Conservation (phyloP, 176 grass and related monocot genomes). For the Puya raimondii region DNA sequence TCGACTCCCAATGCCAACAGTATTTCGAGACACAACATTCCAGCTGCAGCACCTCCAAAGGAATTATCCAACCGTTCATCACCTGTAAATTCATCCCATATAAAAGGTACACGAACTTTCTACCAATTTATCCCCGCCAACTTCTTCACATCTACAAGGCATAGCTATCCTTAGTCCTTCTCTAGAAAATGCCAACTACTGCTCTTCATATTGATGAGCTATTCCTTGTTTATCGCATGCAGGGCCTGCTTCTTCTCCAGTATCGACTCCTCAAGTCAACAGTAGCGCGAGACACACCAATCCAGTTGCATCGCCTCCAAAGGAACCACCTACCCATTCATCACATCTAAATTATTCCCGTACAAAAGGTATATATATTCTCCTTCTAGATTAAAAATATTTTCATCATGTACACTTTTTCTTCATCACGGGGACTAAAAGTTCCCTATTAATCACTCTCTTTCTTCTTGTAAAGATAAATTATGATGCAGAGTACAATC, state of each 20-base stretch:
- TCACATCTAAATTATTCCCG: slow-evolving; percentile 23
- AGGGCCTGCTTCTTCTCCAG: slow-evolving; percentile 13
- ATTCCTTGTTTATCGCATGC: not conserved
- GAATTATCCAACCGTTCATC: slow-evolving; percentile 27
- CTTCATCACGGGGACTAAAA: no score
- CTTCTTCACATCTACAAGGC: no score
- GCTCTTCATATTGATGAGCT: no score
- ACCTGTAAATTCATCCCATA: slow-evolving; percentile 14
- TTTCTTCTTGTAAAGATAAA: not conserved
- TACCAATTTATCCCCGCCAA: no score
- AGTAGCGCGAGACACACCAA: not conserved
- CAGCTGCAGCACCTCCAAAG: slow-evolving; percentile 44
- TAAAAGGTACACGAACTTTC: no score
- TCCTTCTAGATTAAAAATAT: no score
- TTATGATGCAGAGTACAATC: no score
- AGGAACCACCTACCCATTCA: slow-evolving; percentile 15
- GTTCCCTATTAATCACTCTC: no score
- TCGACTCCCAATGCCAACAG: slow-evolving; percentile 20
- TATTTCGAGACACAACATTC: slow-evolving; percentile 9
- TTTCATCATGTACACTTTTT: no score
- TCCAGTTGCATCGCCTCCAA: slow-evolving; percentile 29
- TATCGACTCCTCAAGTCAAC: not conserved
- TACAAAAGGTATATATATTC: slow-evolving; percentile 16
- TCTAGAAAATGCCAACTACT: no score
- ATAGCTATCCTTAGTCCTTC: no score